A percentile compares a stretch with the other conserved stretches of the same genome.
These are phyloP conservation scores for Penicillium nucicola DNA, from an alignment of 495 filamentous ascomycete genomes.

Conservation along the genomic window DNA sequence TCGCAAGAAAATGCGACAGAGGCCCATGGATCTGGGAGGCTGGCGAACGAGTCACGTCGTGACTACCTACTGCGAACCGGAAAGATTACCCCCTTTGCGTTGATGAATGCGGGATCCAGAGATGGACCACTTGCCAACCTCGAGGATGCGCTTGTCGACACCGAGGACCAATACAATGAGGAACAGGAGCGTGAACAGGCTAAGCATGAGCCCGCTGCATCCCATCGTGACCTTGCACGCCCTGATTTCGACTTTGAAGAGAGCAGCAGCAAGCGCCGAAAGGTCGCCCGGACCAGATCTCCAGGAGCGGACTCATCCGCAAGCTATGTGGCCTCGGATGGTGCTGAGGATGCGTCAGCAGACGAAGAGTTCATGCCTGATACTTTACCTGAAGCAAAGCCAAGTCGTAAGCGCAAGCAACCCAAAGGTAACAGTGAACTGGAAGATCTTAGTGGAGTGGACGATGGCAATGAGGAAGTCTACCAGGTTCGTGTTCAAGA, in stretches of 20 bases:
- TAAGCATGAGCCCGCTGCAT: slow-evolving; percentile 49
- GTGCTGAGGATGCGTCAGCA: slow-evolving; percentile 25
- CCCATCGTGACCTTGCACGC: slow-evolving; percentile 75
- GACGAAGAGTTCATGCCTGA: slow-evolving; percentile 36
- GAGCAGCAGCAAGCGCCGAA: slow-evolving; percentile 38
- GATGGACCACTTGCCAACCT: slow-evolving; percentile 59
- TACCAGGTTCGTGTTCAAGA: slow-evolving; percentile 73
- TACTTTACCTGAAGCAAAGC: slow-evolving; percentile 24
- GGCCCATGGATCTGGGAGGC: slow-evolving; percentile 47
- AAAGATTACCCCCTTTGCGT: slow-evolving; percentile 94
- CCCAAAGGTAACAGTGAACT: slow-evolving; percentile 42
- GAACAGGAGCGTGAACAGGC: slow-evolving; percentile 48
- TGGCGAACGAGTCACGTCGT: slow-evolving; percentile 76
- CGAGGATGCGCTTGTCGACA: slow-evolving; percentile 70
- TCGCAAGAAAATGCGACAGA: slow-evolving; percentile 41
- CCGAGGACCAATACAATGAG: slow-evolving; percentile 65
- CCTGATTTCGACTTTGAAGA: slow-evolving; percentile 72
- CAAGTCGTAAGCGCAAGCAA: slow-evolving; percentile 39
- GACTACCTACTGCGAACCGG: slow-evolving; percentile 93
- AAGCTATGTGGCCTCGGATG: slow-evolving; percentile 38
- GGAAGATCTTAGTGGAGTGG: slow-evolving; percentile 71
- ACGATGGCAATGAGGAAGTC: slow-evolving; percentile 85
- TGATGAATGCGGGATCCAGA: slow-evolving; percentile 53
- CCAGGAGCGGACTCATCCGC: slow-evolving; percentile 42
- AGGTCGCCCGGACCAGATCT: slow-evolving; percentile 29